Conservation (phyloP, 2,329 filamentous ascomycete species). For the Aspergillus cejpii region DNA sequence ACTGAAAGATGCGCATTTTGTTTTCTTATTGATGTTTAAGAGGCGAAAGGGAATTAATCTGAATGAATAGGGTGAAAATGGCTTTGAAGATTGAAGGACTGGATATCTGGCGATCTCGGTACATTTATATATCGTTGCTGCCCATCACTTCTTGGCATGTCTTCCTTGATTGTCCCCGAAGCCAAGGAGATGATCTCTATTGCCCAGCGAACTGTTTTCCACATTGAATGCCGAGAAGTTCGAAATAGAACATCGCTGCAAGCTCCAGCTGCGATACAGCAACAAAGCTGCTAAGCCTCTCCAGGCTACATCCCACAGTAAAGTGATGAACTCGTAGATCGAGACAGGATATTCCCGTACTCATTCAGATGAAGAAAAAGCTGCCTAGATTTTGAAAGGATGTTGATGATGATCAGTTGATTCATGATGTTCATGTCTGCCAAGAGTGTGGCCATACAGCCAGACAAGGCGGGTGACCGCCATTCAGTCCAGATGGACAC, state of each 20-base stretch:
- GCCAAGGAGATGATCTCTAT: not conserved
- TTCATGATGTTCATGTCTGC: not conserved
- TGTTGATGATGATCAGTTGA: not conserved
- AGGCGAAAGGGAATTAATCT: not conserved
- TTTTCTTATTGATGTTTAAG: not conserved
- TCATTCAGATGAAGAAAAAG: not conserved
- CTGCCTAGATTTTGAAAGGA: constrained; percentile 1
- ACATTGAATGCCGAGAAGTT: not conserved
- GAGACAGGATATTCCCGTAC: not conserved
- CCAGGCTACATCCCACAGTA: constrained; percentile 1
- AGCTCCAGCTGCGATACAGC: not conserved
- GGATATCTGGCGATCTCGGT: not conserved
- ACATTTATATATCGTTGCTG: not conserved
- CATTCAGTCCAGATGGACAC: not conserved
- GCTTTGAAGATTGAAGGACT: too few relatives aligned
- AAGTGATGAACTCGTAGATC: constrained; percentile 5
- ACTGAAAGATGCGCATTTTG: constrained; percentile 20
- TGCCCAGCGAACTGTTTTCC: too few relatives aligned
- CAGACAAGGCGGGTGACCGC: constrained; percentile 1
- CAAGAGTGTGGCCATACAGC: constrained; percentile 2
- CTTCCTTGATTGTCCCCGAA: not conserved
- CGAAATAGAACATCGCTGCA: not conserved
- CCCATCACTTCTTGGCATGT: not conserved
- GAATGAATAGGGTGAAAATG: not conserved
- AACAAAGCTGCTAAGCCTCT: constrained; percentile 12